These are phyloP conservation scores for Mycena chlorophos DNA, from an alignment of 768 basidiomycete genomes.

Conservation along the genomic window DNA sequence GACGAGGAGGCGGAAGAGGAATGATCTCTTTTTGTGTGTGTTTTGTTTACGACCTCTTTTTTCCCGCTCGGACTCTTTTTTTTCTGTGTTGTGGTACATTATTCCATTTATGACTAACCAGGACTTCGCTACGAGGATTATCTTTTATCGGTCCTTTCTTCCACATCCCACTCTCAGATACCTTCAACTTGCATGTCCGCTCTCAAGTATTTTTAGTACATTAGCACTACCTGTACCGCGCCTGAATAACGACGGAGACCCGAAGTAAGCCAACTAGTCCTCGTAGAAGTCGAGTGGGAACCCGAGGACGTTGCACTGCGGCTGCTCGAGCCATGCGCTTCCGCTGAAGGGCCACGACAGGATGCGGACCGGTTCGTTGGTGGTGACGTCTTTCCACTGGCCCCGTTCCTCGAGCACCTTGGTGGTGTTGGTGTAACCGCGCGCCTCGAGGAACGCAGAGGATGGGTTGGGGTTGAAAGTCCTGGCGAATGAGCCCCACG, in stretches of 20 bases:
- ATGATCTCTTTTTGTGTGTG: conserved; percentile 7
- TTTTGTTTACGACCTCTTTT: not conserved
- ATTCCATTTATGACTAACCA: conserved; percentile 3
- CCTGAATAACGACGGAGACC: not conserved
- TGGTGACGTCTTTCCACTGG: conserved; percentile 36
- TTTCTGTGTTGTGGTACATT: no score
- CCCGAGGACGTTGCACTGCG: conserved; percentile 41
- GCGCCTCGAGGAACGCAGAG: conserved; percentile 38
- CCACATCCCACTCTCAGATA: not conserved
- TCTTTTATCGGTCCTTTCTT: not conserved
- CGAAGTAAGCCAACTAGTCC: not conserved
- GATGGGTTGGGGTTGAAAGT: conserved; percentile 50
- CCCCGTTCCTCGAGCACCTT: conserved; percentile 30
- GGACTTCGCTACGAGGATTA: conserved; percentile 1
- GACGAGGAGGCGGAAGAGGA: conserved; percentile 80
- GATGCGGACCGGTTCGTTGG: conserved; percentile 31
- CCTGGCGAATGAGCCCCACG: conserved; percentile 49
- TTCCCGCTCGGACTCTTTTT: no score
- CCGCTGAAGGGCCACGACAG: conserved; percentile 36
- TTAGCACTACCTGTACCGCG: not conserved
- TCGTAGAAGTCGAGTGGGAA: conserved; percentile 26
- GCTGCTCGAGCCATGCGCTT: conserved; percentile 34
- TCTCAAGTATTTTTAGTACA: not conserved
- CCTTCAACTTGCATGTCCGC: not conserved
- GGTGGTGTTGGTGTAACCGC: conserved; percentile 41